Base-by-base conservation (phyloP, 2,329 filamentous ascomycete species). In the Exophiala xenobiotica region DNA sequence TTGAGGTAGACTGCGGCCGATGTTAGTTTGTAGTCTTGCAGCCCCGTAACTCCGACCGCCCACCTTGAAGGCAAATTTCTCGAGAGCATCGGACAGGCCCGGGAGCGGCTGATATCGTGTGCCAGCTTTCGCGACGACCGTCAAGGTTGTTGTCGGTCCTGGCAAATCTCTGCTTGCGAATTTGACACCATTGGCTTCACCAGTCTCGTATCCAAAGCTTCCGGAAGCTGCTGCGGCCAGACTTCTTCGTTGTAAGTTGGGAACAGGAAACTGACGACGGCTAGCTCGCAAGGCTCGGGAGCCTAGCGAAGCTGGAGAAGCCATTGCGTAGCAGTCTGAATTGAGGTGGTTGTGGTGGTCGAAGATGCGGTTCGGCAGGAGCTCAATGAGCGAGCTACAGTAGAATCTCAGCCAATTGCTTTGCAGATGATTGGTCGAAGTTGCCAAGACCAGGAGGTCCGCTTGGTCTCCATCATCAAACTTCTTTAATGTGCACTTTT, bases 21-120 rank as follows among this genome's bases (percentile, higher is more conserved):
- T 60, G 48, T 41, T 47, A 57, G 64, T 64, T 65, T 62, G 61
- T 58, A 50, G 53, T 60, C 57, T 58, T 40, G 19, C 38, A 24
- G 45, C 39, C n/a, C 22, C 7, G 19, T n/a, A 40, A 6, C 23
- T 14, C 18, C 19, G 23, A 40, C n/a, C 19, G 67, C 74, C 64
- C 71, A 90, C 93, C 88, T 95, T 95, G 84, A 96, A 99, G 61
- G 95, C 92, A 78, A 95, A 99, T 72, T 90, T 88, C 78, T 93
- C 88, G 62, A 99, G 81, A 53, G 87, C 92, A 68, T 91, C 87
- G 60, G 92, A 87, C 72, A 96, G 81, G 61, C 93, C 93, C 58
- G 93, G 93, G 62, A 88, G 80, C 59, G 88, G 82, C 78, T 99
- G 86, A 74, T 92, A 97, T 73, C 93, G 82, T 60, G 92, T 95